Evolutionary conservation across 164 flowering plant genomes (phyloP).

Genomic region (Pachysandra terminalis): DNA sequence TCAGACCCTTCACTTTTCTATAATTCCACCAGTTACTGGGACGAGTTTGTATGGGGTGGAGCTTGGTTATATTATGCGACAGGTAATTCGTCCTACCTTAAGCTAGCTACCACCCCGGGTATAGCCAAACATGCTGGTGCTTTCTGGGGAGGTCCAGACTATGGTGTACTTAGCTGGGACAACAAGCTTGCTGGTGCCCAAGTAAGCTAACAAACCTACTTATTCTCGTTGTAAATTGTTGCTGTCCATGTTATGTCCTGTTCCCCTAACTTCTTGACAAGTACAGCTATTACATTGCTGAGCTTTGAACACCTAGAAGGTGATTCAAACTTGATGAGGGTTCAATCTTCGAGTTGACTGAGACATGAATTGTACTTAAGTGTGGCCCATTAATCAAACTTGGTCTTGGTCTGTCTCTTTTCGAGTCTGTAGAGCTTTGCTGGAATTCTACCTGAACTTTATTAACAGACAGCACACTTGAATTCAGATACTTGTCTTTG

Average conservation of each 20-base stretch:
- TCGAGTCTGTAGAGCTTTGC: no score
- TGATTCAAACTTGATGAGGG: background rate
- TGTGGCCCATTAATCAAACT: no score
- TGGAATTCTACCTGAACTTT: no score
- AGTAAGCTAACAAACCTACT: conserved; percentile 37
- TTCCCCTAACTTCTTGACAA: background rate
- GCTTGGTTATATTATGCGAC: conserved; percentile 97
- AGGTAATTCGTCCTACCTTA: conserved; percentile 74
- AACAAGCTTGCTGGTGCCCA: conserved; percentile 96
- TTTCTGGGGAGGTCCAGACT: conserved; percentile 90
- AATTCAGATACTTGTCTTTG: no score
- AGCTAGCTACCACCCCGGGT: conserved; percentile 63
- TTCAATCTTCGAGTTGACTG: background rate
- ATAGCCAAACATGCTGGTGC: conserved; percentile 97
- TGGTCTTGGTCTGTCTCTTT: no score
- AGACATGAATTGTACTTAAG: no score
- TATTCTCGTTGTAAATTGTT: background rate
- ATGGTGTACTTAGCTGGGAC: conserved; percentile 96
- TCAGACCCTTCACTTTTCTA: conserved; percentile 65
- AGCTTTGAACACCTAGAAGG: background rate
- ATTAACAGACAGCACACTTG: no score
- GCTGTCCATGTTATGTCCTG: background rate
- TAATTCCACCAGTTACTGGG: conserved; percentile 85
- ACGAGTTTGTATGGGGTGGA: conserved; percentile 94
- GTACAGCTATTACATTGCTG: background rate